phyloP scores from a whole-genome alignment of 2,329 filamentous ascomycete genomes.

The Clarireedia hainanense region DNA sequence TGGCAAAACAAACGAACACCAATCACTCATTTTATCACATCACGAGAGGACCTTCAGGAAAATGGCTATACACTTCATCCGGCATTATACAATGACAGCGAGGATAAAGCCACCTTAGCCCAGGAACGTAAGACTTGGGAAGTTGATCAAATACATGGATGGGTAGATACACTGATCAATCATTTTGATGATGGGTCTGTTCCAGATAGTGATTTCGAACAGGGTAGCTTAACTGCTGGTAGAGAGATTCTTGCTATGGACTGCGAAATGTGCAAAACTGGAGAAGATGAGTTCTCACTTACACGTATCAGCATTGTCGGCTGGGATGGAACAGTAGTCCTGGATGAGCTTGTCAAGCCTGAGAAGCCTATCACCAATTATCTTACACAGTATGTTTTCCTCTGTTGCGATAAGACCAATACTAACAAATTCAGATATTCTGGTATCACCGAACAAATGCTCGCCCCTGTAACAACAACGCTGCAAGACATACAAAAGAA shows the following conservation, averaged over 20 bases:
- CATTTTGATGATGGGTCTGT: conserved; percentile 58
- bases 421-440: conserved; percentile 50
- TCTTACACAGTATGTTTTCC: conserved; percentile 54
- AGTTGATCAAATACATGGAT: conserved; percentile 53
- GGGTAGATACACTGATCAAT: conserved; percentile 71
- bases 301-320: conserved; percentile 80
- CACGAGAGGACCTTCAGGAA: conserved; percentile 65
- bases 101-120: conserved; percentile 45
- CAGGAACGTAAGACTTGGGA: conserved; percentile 43
- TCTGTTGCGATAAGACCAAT: conserved; percentile 4
- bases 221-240: conserved; percentile 77
- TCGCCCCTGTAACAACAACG: conserved; percentile 75
- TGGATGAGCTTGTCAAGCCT: conserved; percentile 92
- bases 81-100: conserved; percentile 53
- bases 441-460: conserved; percentile 81
- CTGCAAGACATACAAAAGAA: conserved; percentile 74
- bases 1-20: conserved; percentile 71
- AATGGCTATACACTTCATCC: conserved; percentile 84
- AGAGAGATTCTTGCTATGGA: conserved; percentile 75
- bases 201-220: conserved; percentile 62
- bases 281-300: conserved; percentile 69
- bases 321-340: conserved; percentile 74
- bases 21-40: conserved; percentile 73
- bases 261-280: conserved; percentile 96
- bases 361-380: conserved; percentile 85